Evolutionary conservation across 768 basidiomycete species (phyloP).

Genomic region (Tephrocybe sp.): DNA sequence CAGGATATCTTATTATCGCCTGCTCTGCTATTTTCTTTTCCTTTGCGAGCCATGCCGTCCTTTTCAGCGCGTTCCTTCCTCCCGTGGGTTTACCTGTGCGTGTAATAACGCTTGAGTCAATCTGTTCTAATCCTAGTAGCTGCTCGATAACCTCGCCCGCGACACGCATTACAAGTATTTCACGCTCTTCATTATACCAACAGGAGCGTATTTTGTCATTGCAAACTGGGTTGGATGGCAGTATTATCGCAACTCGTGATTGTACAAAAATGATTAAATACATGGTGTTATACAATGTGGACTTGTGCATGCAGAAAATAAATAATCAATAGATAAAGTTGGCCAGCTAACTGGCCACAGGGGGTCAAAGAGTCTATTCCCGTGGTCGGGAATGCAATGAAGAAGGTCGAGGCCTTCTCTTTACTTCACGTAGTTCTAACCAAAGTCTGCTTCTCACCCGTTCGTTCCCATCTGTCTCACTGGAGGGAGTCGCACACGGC

Average conservation of each 20-base stretch:
- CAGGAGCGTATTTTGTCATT: conserved; percentile 85
- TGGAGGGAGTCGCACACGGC: conserved; percentile 21
- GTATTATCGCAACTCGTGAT: conserved; percentile 87
- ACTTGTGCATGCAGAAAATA: conserved; percentile 7
- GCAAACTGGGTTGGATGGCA: conserved; percentile 99
- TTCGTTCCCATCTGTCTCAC: conserved; percentile 31
- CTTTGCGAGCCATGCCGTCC: conserved; percentile 57
- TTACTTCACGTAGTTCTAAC: conserved; percentile 53
- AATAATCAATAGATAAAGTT: conserved; percentile 14
- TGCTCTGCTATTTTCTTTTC: conserved; percentile 52
- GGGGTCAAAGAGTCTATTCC: conserved; percentile 21
- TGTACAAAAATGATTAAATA: not conserved
- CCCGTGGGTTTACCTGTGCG: conserved; percentile 49
- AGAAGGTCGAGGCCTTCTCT: conserved; percentile 42
- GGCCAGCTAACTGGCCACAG: no score
- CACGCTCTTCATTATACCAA: conserved; percentile 72
- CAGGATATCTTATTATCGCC: conserved; percentile 47
- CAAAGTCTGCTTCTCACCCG: conserved; percentile 46
- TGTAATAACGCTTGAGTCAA: conserved; percentile 23
- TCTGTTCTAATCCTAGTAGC: conserved; percentile 32
- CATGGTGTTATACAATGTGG: conserved; percentile 6
- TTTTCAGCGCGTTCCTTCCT: conserved; percentile 66
- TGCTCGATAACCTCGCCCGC: conserved; percentile 57
- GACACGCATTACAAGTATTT: conserved; percentile 95
- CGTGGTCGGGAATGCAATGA: conserved; percentile 39